Base-by-base conservation (phyloP, 1,284 basidiomycete species). In the Schizophyllum commune region DNA sequence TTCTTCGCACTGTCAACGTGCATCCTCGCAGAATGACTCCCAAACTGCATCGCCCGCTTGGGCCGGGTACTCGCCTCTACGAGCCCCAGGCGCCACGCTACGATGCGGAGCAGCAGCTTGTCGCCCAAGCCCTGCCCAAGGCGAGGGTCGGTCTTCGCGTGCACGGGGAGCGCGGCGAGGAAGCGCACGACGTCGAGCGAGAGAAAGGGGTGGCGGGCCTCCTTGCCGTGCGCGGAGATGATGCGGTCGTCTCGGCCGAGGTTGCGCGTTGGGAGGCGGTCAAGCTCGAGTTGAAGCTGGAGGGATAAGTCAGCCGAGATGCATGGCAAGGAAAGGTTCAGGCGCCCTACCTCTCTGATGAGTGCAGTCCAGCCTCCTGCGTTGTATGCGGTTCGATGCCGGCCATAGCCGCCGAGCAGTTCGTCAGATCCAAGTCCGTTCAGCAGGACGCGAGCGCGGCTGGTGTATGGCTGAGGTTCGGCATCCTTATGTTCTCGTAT, bases 11-110 rank as follows among this genome's bases (percentile, higher is more conserved):
- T 55, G 13, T 55, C 20, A 3, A 3, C 77, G 61, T 90, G 85
- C 89, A 98, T 95, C 68, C 95, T 85, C 3, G 95, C 94, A 56
- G 93, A 94, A 71, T 91, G 84, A 64, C 89, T 93, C 2, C 96
- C 96, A 77, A 99, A 99, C 71, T 99, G 96, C 90, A 98, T 98
- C 5, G 96, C 96, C 59, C 92, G 73, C 76, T 99, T 99, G 69
- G 90, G 93, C 63, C 92, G 79, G 57, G 67, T 66, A 60, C 87
- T 88, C 4, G 92, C 88, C 62, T 85, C 80, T 1, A 79, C 70
- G 53, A 96, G 75, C 0, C 94, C 93, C 17, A 92, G 68, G 62
- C 82, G 82, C 61, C 76, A 72, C 32, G 89, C 85, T 0, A 89
- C 86, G 15, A 89, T 71, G 56, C 96, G 77, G 56, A 99, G 72